Evolutionary conservation across 371 early-diverging fungal genomes (phyloP).

Genomic region (Batrachochytrium dendrobatidis): DNA sequence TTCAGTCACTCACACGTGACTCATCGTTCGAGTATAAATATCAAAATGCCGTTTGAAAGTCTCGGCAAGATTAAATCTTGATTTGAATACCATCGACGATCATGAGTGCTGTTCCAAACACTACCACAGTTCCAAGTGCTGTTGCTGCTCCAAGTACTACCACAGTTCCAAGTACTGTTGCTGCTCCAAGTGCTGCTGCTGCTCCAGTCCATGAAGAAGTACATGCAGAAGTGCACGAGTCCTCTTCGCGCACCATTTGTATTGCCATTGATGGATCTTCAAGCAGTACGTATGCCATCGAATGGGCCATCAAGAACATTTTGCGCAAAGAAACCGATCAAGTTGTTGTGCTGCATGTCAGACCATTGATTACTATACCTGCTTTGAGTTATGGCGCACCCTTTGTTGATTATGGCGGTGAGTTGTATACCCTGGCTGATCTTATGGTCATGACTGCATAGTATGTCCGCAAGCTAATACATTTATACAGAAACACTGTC

Average conservation of each 20-base stretch:
- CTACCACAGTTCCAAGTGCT: background rate
- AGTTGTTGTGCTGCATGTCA: conserved; percentile 40
- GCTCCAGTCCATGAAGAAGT: conserved; percentile 15
- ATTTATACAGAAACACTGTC: background rate
- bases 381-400: background rate
- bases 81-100: no score
- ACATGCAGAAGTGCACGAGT: background rate
- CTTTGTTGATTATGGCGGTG: background rate
- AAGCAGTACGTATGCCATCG: conserved; percentile 22
- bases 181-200: background rate
- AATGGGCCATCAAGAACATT: conserved; percentile 39
- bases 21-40: no score
- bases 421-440: background rate
- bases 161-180: background rate
- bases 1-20: no score
- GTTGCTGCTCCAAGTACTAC: background rate
- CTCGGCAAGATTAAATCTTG: no score
- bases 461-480: background rate
- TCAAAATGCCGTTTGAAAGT: no score
- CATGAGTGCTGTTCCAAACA: no score
- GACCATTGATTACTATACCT: conserved; percentile 21
- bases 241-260: conserved; percentile 6
- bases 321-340: conserved; percentile 28
- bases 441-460: background rate
- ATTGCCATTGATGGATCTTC: conserved; percentile 17